Evolutionary conservation across 805 yeast species (phyloP).

Genomic region (Ascoidea rubescens): DNA sequence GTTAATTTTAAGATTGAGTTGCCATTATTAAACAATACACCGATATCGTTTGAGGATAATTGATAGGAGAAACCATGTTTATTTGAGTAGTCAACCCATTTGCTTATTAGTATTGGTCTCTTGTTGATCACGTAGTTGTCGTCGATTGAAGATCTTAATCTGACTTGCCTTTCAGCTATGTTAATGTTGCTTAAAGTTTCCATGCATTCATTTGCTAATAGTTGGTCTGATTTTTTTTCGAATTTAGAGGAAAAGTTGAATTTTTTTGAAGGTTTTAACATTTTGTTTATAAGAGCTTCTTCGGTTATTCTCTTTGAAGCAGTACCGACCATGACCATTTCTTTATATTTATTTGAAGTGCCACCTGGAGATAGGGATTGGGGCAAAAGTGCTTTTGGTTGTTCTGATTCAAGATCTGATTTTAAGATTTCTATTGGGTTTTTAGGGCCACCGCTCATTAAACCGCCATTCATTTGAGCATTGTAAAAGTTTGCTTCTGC

Average conservation of each 20-base stretch:
- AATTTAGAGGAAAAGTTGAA: slow-evolving; percentile 18
- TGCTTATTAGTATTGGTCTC: slow-evolving; percentile 65
- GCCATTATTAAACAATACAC: slow-evolving; percentile 79
- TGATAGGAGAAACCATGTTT: slow-evolving; percentile 94
- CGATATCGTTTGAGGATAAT: slow-evolving; percentile 77
- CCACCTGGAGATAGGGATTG: slow-evolving; percentile 87
- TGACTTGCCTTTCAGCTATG: slow-evolving; percentile 29
- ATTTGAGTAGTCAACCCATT: slow-evolving; percentile 97
- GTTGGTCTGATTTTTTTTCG: slow-evolving; percentile 22
- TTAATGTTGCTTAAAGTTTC: slow-evolving; percentile 30
- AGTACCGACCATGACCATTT: slow-evolving; percentile 28
- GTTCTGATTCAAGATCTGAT: slow-evolving; percentile 57
- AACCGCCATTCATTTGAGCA: slow-evolving; percentile 53
- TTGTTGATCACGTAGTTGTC: slow-evolving; percentile 15
- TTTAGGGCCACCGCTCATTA: slow-evolving; percentile 27
- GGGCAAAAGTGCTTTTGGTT: slow-evolving; percentile 61
- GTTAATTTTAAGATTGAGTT: slow-evolving; percentile 64
- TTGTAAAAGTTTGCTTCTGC: slow-evolving; percentile 54
- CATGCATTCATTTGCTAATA: slow-evolving; percentile 30
- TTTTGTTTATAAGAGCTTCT: slow-evolving; percentile 1
- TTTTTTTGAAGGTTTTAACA: neutral
- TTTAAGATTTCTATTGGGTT: slow-evolving; percentile 59
- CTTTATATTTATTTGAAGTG: slow-evolving; percentile 76
- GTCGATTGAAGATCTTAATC: slow-evolving; percentile 18
- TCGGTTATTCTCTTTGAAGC: slow-evolving; percentile 21